Percentiles rank a stretch among this genome's conserved stretches.
Evolutionary conservation across 495 filamentous ascomycete species (phyloP).

Genomic region (Tirmania nivea): DNA sequence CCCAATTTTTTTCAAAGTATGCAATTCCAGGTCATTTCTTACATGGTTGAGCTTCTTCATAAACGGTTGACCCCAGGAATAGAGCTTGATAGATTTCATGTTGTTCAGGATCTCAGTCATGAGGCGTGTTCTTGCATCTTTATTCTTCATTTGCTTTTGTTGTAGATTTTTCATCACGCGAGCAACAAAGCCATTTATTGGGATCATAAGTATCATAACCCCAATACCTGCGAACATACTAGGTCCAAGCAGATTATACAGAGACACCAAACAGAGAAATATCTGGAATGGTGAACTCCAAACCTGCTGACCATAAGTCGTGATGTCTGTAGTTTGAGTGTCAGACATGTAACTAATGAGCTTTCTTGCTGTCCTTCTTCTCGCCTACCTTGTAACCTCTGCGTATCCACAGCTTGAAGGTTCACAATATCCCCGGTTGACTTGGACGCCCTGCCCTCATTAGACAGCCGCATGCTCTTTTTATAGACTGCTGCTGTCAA

Average conservation of each 20-base stretch:
- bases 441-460: slow-evolving; percentile 76
- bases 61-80: slow-evolving; percentile 91
- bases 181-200: slow-evolving; percentile 83
- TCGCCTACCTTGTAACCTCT: slow-evolving; percentile 43
- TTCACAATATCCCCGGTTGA: slow-evolving; percentile 98
- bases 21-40: slow-evolving; percentile 82
- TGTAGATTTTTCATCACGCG: slow-evolving; percentile 83
- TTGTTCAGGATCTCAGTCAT: slow-evolving; percentile 98
- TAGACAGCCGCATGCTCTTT: slow-evolving; percentile 74
- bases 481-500: slow-evolving; percentile 79
- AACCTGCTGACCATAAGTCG: slow-evolving; percentile 82
- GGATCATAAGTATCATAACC: slow-evolving; percentile 95
- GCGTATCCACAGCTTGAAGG: slow-evolving; percentile 94
- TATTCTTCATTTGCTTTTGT: slow-evolving; percentile 97
- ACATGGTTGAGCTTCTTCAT: slow-evolving; percentile 93
- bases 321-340: slow-evolving; percentile 38
- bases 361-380: too few species aligned
- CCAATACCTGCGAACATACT: slow-evolving; percentile 95
- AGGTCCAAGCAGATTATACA: slow-evolving; percentile 79
- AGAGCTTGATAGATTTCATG: slow-evolving; percentile 98
- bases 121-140: slow-evolving; percentile 75
- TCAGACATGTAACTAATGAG: background rate
- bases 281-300: slow-evolving; percentile 98
- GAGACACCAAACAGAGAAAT: slow-evolving; percentile 72
- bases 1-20: slow-evolving; percentile 88